Percentiles rank a stretch among this genome's conserved stretches.
These are phyloP conservation scores for Entrophospora sp. DNA, from an alignment of 192 early-diverging fungal species.

Conservation along the genomic window DNA sequence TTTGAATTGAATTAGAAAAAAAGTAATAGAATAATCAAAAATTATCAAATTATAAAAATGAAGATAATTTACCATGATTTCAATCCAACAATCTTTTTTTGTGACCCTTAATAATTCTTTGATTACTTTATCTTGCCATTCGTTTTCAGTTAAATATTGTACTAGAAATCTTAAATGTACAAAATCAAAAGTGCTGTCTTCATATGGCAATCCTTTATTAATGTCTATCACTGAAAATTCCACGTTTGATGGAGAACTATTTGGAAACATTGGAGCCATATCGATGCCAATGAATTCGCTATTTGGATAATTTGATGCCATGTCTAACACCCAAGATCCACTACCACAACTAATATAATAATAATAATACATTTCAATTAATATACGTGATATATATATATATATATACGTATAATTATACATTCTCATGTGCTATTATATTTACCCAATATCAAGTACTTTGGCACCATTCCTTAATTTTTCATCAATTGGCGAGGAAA, in stretches of 20 bases:
- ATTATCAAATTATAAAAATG: too few species aligned
- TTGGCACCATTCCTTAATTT: neutral
- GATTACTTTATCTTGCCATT: slow-evolving; percentile 9
- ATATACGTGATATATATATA: neutral
- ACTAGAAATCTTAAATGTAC: slow-evolving; percentile 22
- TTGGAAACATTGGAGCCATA: slow-evolving; percentile 11
- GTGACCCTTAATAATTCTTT: slow-evolving; percentile 28
- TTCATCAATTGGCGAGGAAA: neutral
- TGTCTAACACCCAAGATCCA: neutral
- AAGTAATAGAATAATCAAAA: too few species aligned
- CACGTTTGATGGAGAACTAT: slow-evolving; percentile 19
- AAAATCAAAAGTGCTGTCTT: slow-evolving; percentile 41
- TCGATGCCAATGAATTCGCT: slow-evolving; percentile 2
- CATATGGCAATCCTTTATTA: slow-evolving; percentile 28
- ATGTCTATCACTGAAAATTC: slow-evolving; percentile 30
- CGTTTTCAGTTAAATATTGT: neutral
- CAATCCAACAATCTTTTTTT: slow-evolving; percentile 30
- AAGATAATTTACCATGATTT: slow-evolving; percentile 24
- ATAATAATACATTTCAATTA: neutral
- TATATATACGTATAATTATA: neutral
- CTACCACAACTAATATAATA: neutral
- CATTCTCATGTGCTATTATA: neutral
- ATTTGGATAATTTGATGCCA: neutral
- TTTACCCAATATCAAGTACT: slow-evolving; percentile 6
- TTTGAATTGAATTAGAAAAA: neutral